Conservation (phyloP, 495 filamentous ascomycete species). For the Podospora conica region DNA sequence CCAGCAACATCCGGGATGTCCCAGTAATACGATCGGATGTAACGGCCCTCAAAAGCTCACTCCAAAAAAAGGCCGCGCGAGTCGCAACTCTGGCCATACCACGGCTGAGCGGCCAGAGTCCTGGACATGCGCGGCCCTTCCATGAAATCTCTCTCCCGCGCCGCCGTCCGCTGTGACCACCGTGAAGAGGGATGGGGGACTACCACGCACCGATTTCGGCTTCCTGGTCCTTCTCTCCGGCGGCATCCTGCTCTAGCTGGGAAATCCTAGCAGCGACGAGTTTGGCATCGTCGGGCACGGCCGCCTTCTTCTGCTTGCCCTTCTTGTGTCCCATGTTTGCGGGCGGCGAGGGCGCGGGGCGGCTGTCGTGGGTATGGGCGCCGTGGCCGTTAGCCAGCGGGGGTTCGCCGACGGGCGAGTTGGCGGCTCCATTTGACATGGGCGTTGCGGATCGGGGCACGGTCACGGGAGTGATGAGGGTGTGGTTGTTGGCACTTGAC, state of each 20-base stretch:
- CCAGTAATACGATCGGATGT: neutral
- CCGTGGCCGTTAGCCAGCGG: conserved; percentile 32
- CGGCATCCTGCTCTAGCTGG: conserved; percentile 86
- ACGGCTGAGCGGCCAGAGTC: neutral
- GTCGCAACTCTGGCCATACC: neutral
- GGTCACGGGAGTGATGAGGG: conserved; percentile 24
- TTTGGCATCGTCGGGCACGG: conserved; percentile 83
- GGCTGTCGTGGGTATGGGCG: conserved; percentile 32
- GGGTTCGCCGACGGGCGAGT: conserved; percentile 18
- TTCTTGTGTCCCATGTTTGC: conserved; percentile 50
- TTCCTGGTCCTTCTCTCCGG: conserved; percentile 91
- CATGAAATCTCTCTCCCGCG: neutral
- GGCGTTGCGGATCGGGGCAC: conserved; percentile 24
- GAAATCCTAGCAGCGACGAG: conserved; percentile 88
- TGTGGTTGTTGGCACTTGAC: conserved; percentile 23
- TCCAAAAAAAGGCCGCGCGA: neutral
- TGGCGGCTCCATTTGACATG: conserved; percentile 23
- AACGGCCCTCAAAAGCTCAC: neutral
- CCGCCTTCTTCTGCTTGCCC: conserved; percentile 59
- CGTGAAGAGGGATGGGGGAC: neutral
- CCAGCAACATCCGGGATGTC: neutral
- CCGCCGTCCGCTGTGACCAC: neutral
- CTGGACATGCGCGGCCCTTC: neutral
- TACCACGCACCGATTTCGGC: conserved; percentile 83
- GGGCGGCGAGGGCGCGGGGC: conserved; percentile 39